A percentile compares a stretch with the other conserved stretches of the same genome.
Conservation (phyloP, 768 basidiomycete species). For the Suillus placidus region DNA sequence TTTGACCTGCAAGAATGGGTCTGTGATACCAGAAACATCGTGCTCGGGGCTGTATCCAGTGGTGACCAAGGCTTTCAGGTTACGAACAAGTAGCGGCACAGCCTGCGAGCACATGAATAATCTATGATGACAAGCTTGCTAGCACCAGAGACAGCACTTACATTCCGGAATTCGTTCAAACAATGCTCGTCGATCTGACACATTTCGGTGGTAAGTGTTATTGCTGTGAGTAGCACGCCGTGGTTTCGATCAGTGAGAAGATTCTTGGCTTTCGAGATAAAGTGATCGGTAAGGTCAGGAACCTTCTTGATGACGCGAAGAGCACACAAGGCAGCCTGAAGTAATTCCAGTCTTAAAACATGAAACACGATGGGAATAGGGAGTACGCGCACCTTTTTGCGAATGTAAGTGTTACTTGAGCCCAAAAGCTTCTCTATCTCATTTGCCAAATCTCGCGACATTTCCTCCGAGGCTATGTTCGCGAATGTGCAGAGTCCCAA, state of each 20-base stretch:
- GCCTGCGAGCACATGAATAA: constrained; percentile 52
- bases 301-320: constrained; percentile 94
- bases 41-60: constrained; percentile 99
- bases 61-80: constrained; percentile 91
- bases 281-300: constrained; percentile 94
- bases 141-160: constrained; percentile 37
- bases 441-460: constrained; percentile 97
- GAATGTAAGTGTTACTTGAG: constrained; percentile 97
- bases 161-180: constrained; percentile 88
- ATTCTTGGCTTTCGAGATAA: constrained; percentile 83
- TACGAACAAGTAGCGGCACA: constrained; percentile 90
- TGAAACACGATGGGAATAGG: constrained; percentile 7
- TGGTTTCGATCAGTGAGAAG: constrained; percentile 96
- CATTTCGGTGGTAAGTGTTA: constrained; percentile 95
- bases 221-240: constrained; percentile 91
- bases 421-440: constrained; percentile 98
- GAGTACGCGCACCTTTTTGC: constrained; percentile 79
- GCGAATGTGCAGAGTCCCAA: constrained; percentile 97
- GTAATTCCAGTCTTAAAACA: neutral
- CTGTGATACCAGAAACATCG: constrained; percentile 98
- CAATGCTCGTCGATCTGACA: constrained; percentile 74
- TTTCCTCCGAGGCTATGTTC: constrained; percentile 98
- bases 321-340: constrained; percentile 92
- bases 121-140: neutral
- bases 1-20: constrained; percentile 94